Base-by-base conservation (phyloP, 1,139 yeast species). In the Pichia sp. region DNA sequence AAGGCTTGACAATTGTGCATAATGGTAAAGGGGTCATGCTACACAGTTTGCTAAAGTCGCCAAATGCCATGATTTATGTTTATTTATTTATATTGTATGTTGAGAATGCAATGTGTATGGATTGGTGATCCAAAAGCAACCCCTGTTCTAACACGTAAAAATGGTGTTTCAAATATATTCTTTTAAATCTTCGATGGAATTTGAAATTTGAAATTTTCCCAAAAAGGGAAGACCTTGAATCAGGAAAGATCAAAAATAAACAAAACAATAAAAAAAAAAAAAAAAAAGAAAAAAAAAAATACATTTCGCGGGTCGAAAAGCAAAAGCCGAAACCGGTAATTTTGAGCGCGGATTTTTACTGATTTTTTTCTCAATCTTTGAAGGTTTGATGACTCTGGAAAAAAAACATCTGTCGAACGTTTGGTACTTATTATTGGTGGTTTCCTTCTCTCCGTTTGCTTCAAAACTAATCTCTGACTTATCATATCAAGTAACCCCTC, bases 31-130 rank as follows among this genome's bases (percentile, higher is more conserved):
- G 79, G 2, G 90, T 78, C 50, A 74, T 76, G 38, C 71, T 62
- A 67, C 97, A 89, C 45, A 89, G 73, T 16, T 65, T 61, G 40
- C 76, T 77, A 65, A 89, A 86, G 57, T 81, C 78, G 20, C 96
- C 95, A 63, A 87, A 84, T 3, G 66, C 60, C 79, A 75, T 74
- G 16, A 6, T 29, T 3, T 29, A 29, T 29, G 7, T 5, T 15
- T 27, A 27, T 27, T 13, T 13, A 4, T 27, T 8, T 13, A 7
- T 27, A 13, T 9, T 9, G 29, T n/a, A n/a, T n/a, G n/a, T n/a
- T n/a, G n/a, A n/a, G n/a, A n/a, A n/a, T n/a, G n/a, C n/a, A n/a
- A n/a, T n/a, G n/a, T n/a, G n/a, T n/a, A n/a, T n/a, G n/a, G n/a
- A n/a, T n/a, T n/a, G n/a, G n/a, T n/a, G n/a, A n/a, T n/a, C n/a